These are phyloP conservation scores for Annona squamosa DNA, from an alignment of 164 flowering plant genomes.

Conservation along the genomic window DNA sequence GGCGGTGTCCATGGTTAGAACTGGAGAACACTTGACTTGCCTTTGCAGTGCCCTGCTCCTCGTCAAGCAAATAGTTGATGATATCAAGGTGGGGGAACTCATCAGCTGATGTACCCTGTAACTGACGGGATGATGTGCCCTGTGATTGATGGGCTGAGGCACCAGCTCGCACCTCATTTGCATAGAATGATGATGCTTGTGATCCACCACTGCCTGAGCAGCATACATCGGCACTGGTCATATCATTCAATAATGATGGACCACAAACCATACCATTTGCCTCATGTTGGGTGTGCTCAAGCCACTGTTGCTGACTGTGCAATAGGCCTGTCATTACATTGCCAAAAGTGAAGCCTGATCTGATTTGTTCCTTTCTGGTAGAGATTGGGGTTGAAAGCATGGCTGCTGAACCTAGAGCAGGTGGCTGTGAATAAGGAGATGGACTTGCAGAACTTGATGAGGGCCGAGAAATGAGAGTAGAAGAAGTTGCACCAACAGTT, in stretches of 20 bases:
- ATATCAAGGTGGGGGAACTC: constrained; percentile 97
- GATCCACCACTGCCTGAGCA: constrained; percentile 23
- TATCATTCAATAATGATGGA: constrained; percentile 20
- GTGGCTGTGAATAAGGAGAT: constrained; percentile 32
- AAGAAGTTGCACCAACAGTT: constrained; percentile 29
- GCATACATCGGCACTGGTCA: constrained; percentile 30
- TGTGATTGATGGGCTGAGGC: constrained; percentile 24
- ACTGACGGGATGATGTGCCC: background rate
- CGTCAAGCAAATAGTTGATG: constrained; percentile 82
- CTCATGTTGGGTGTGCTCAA: constrained; percentile 34
- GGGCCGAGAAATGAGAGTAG: constrained; percentile 29
- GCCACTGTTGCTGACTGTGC: constrained; percentile 45
- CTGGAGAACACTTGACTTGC: constrained; percentile 20
- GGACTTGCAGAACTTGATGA: constrained; percentile 28
- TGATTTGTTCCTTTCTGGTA: constrained; percentile 31
- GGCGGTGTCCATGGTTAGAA: constrained; percentile 24
- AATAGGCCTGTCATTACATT: constrained; percentile 32
- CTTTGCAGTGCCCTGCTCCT: constrained; percentile 49
- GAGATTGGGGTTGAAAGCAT: constrained; percentile 31
- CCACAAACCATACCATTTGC: constrained; percentile 19
- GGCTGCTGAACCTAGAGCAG: constrained; percentile 17
- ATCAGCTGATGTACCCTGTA: constrained; percentile 41
- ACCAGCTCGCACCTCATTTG: constrained; percentile 30
- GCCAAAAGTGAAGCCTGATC: constrained; percentile 51
- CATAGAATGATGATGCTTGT: constrained; percentile 20